Evolutionary conservation across 2,329 filamentous ascomycete genomes (phyloP), one percentile per base, ranked within the genome.

Genomic region (Clonostachys rhizophaga): DNA sequence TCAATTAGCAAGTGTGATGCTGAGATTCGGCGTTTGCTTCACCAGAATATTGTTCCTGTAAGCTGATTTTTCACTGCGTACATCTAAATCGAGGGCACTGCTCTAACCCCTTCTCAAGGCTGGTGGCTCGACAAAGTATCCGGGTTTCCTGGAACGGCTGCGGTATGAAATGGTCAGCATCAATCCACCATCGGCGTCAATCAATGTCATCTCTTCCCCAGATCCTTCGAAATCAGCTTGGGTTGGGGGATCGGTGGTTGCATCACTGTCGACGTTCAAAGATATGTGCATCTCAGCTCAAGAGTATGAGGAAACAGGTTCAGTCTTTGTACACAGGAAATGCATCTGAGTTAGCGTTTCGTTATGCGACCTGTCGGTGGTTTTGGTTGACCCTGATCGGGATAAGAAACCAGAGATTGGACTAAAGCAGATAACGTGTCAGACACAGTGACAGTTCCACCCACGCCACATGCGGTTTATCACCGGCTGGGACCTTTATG

Each of bases 281-380:
- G 94, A 99, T 82, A 99, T 99, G 94, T 99, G 94, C 94, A 97
- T 99, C 86, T 99, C 94, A 67, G 99, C 99, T 91, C 94, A 99
- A 82, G 92, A 97, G 84, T 97, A 97, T 86, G 94, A 99, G 81
- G 94, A 97, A 90, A 94, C 87, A 75, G 92, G 92, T 79, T 92
- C 92, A 66, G 96, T 91, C 69, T 97, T 97, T 70, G 92, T 97
- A 67, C 92, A 97, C 88, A 89, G 91, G 87, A 97, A 96, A 89
- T 96, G 92, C 89, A 96, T 96, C 88, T 96, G 96, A 96, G 2
- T 24, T 7, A 24, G 2, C 5, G 2, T 24, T 24, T 24, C 7
- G 24, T 24, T 8, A 8, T 3, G 24, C 2, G 8, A 24, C 24
- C 5, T 24, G 7, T 24, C 24, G 6, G 24, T 24, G 7, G 6